Conservation (phyloP, 2,329 filamentous ascomycete genomes). For the Monosporascus ibericus region DNA sequence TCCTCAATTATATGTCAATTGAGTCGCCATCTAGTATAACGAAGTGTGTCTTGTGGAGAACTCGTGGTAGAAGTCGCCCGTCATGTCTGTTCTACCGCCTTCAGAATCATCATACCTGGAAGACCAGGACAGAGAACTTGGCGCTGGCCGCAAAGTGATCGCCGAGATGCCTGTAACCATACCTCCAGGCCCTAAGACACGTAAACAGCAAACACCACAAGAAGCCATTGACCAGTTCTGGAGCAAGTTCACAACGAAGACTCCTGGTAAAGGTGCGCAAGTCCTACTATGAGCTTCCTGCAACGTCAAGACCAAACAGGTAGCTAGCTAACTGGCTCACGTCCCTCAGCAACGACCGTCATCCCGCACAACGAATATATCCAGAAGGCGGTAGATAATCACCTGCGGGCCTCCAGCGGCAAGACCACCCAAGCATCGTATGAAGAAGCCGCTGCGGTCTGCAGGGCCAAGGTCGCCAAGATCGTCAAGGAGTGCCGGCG, state of each 20-base stretch:
- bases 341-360: conserved; percentile 54
- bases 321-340: neutral
- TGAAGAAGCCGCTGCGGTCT: conserved; percentile 64
- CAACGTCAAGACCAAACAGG: too few species aligned
- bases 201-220: conserved; percentile 56
- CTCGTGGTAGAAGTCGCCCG: neutral
- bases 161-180: conserved; percentile 16
- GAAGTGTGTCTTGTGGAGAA: too few species aligned
- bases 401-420: conserved; percentile 41
- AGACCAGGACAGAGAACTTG: conserved; percentile 6
- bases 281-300: too few species aligned
- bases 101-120: conserved; percentile 15
- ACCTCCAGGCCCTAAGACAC: conserved; percentile 19
- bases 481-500: conserved; percentile 62
- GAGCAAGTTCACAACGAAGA: conserved; percentile 63
- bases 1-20: too few species aligned
- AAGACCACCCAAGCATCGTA: conserved; percentile 59
- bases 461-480: conserved; percentile 56
- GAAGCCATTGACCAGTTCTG: conserved; percentile 67
- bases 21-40: too few species aligned
- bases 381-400: conserved; percentile 51
- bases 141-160: conserved; percentile 11
- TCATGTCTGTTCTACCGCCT: conserved; percentile 3
- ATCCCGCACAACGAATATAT: conserved; percentile 64
- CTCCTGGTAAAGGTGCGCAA: conserved; percentile 58